Evolutionary conservation across 768 basidiomycete species (phyloP).

Genomic region (Amanita brunnescens): DNA sequence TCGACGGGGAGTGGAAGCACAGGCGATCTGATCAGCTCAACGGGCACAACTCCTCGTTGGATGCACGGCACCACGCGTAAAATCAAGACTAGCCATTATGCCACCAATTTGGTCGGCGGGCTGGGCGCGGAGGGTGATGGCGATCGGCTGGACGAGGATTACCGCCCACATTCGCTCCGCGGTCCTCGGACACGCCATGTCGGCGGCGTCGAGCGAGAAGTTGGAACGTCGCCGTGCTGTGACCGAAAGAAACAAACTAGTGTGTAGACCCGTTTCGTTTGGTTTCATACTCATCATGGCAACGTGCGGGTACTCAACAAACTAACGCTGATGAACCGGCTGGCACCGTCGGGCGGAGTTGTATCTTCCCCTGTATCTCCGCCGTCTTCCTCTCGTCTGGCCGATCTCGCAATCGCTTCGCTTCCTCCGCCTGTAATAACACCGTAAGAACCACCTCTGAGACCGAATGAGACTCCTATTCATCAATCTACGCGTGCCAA

Average conservation of each 20-base stretch:
- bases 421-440: constrained; percentile 16
- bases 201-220: constrained; percentile 34
- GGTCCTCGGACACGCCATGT: constrained; percentile 21
- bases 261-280: too few species aligned
- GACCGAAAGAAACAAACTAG: constrained; percentile 66
- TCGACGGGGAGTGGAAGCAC: constrained; percentile 77
- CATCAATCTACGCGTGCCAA: constrained; percentile 24
- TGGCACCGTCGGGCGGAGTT: constrained; percentile 19
- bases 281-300: too few species aligned
- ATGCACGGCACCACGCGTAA: constrained; percentile 16
- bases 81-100: constrained; percentile 18
- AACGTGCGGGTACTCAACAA: too few species aligned
- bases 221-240: constrained; percentile 52
- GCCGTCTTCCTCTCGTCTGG: constrained; percentile 23
- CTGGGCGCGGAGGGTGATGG: constrained; percentile 33
- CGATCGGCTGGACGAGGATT: constrained; percentile 49
- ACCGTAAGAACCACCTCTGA: constrained; percentile 44
- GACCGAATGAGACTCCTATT: constrained; percentile 80
- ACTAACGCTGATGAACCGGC: too few species aligned
- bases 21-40: constrained; percentile 39
- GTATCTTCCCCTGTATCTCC: constrained; percentile 21
- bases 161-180: constrained; percentile 44
- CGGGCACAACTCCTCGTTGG: constrained; percentile 22
- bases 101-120: constrained; percentile 19
- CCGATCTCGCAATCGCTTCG: background rate